These are phyloP conservation scores for Schizochytrium sp. DNA, from an alignment of 108 stramenopile genomes.

Conservation along the genomic window DNA sequence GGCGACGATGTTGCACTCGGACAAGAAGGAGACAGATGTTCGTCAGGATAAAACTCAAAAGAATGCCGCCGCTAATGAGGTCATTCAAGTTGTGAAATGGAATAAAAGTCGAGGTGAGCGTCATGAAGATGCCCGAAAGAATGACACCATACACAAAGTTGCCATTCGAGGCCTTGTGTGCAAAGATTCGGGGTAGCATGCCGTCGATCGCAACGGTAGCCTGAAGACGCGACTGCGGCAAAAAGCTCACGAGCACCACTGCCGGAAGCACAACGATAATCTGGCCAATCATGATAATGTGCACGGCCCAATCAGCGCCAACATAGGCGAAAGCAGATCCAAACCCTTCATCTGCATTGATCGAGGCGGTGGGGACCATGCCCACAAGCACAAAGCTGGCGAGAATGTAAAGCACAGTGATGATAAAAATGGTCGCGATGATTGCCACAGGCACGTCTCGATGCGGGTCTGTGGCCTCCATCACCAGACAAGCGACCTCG, in stretches of 20 bases:
- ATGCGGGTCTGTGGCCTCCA: background rate
- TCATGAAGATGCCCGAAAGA: background rate
- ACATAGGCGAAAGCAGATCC: background rate
- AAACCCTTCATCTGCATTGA: background rate
- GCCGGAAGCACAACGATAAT: background rate
- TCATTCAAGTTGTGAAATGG: constrained; percentile 3
- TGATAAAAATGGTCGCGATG: background rate
- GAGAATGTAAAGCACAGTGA: background rate
- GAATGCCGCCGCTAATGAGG: constrained; percentile 9
- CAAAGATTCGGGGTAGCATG: background rate
- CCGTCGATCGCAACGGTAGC: background rate
- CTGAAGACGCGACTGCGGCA: background rate
- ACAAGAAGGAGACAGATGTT: background rate
- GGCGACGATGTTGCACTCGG: background rate
- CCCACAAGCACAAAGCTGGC: background rate
- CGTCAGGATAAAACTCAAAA: background rate
- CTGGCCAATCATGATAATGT: background rate
- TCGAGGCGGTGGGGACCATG: background rate
- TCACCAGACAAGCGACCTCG: background rate
- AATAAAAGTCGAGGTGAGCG: background rate
- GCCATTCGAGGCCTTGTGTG: background rate
- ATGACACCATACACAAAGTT: background rate
- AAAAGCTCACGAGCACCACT: background rate
- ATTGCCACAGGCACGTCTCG: background rate
- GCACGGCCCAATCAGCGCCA: background rate